Percentiles rank a stretch among this genome's conserved stretches.
Conservation (phyloP, 495 filamentous ascomycete genomes). For the Barbatosphaeria neglecta region DNA sequence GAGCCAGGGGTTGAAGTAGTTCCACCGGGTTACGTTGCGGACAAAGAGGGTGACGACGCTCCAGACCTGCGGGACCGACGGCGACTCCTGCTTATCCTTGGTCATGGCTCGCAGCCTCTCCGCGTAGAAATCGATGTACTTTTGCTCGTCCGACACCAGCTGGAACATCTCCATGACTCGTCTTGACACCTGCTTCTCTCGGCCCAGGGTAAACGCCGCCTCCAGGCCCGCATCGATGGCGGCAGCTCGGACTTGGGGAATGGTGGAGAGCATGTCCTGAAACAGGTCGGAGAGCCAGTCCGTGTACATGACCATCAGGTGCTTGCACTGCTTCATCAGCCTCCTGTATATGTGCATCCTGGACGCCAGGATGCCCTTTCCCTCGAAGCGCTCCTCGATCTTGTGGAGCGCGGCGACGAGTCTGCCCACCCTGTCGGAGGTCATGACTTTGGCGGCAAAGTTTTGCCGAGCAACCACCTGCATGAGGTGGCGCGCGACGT, state of each 20-base stretch:
- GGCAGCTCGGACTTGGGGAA: slow-evolving; percentile 62
- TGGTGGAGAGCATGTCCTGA: slow-evolving; percentile 60
- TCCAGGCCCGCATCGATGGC: slow-evolving; percentile 64
- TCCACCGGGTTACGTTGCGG: slow-evolving; percentile 60
- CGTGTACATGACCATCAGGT: slow-evolving; percentile 49
- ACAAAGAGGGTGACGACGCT: slow-evolving; percentile 67
- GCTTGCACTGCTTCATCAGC: slow-evolving; percentile 55
- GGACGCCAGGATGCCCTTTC: slow-evolving; percentile 62
- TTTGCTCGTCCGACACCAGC: slow-evolving; percentile 38
- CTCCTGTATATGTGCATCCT: slow-evolving; percentile 67
- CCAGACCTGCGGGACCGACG: slow-evolving; percentile 82
- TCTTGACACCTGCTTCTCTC: slow-evolving; percentile 50
- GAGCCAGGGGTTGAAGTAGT: slow-evolving; percentile 60
- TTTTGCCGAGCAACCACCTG: slow-evolving; percentile 65
- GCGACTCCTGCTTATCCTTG: slow-evolving; percentile 45
- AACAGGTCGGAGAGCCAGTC: slow-evolving; percentile 79
- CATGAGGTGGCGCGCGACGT: slow-evolving; percentile 64
- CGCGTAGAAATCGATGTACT: slow-evolving; percentile 51
- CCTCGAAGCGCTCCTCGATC: slow-evolving; percentile 61
- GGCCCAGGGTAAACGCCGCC: slow-evolving; percentile 50
- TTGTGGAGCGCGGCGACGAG: slow-evolving; percentile 56
- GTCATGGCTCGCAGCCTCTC: slow-evolving; percentile 61
- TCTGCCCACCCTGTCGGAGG: slow-evolving; percentile 48
- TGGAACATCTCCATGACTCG: slow-evolving; percentile 57
- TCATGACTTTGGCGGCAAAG: slow-evolving; percentile 66